Percentiles rank a stretch among this genome's conserved stretches.
phyloP scores from a whole-genome alignment of 1,139 yeast genomes.

The Geotrichum fermentans region DNA sequence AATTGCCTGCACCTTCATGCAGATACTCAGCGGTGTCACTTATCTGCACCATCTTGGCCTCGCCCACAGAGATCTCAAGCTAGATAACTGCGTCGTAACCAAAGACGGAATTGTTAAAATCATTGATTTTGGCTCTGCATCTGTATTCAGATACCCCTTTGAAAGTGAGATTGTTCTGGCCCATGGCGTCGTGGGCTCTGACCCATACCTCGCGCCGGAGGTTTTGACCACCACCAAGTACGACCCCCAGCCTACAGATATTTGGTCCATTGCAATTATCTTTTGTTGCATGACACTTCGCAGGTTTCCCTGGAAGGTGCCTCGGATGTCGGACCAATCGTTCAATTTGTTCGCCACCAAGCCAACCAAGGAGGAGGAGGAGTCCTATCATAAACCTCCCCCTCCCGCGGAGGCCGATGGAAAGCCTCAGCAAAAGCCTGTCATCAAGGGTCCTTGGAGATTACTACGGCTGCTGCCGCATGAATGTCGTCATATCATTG shows the following conservation, averaged over 20 bases:
- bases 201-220: conserved; percentile 97
- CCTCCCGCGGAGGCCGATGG: conserved; percentile 4
- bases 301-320: conserved; percentile 96
- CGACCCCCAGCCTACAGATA: conserved; percentile 89
- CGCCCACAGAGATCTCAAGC: conserved; percentile 91
- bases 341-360: conserved; percentile 60
- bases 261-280: conserved; percentile 93
- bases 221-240: conserved; percentile 68
- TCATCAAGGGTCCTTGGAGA: conserved; percentile 73
- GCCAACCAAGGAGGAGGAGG: conserved; percentile 24
- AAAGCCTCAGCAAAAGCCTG: conserved; percentile 29
- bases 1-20: conserved; percentile 84
- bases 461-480: conserved; percentile 81
- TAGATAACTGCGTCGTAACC: conserved; percentile 91
- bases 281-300: conserved; percentile 94
- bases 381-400: conserved; percentile 15
- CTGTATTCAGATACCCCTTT: conserved; percentile 87
- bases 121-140: conserved; percentile 95
- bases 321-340: conserved; percentile 79
- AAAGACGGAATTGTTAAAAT: conserved; percentile 81
- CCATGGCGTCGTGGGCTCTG: conserved; percentile 95
- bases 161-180: conserved; percentile 73
- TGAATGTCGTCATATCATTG: conserved; percentile 73
- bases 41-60: conserved; percentile 83
- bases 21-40: conserved; percentile 74